Evolutionary conservation across 805 yeast species (phyloP).

Genomic region (Suhomyces sp.): DNA sequence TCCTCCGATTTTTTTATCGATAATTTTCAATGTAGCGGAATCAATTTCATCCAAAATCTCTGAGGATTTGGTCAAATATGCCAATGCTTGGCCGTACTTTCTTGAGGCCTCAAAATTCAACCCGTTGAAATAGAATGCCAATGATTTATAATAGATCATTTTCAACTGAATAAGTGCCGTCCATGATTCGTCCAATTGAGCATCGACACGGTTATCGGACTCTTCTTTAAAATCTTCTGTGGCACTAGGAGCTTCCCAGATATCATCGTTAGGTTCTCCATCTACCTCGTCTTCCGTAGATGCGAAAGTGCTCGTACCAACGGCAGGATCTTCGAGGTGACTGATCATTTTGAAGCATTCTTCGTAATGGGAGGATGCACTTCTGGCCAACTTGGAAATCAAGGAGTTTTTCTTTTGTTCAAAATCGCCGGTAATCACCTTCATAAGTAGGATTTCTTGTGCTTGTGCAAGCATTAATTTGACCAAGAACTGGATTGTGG

Average conservation of each 20-base stretch:
- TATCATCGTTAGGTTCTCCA: slow-evolving; percentile 2
- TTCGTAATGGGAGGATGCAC: slow-evolving; percentile 57
- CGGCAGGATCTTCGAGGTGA: slow-evolving; percentile 18
- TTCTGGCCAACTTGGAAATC: slow-evolving; percentile 70
- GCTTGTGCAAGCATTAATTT: slow-evolving; percentile 80
- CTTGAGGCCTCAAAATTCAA: slow-evolving; percentile 50
- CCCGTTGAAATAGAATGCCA: slow-evolving; percentile 62
- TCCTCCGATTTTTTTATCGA: slow-evolving; percentile 14
- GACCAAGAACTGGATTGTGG: slow-evolving; percentile 62
- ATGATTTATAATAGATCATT: slow-evolving; percentile 51
- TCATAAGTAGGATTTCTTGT: slow-evolving; percentile 77
- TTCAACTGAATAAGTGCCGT: slow-evolving; percentile 51
- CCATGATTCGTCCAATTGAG: slow-evolving; percentile 48
- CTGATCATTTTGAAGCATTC: slow-evolving; percentile 48
- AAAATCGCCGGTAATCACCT: slow-evolving; percentile 52
- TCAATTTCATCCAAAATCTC: slow-evolving; percentile 38
- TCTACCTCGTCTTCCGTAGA: slow-evolving; percentile 11
- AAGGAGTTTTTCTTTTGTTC: slow-evolving; percentile 61
- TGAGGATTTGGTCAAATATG: slow-evolving; percentile 53
- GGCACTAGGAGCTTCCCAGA: slow-evolving; percentile 2
- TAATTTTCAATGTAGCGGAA: slow-evolving; percentile 24
- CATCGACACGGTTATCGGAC: slow-evolving; percentile 18
- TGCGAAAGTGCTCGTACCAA: not conserved
- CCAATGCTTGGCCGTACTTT: slow-evolving; percentile 77
- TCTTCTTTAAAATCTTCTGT: slow-evolving; percentile 11